Conservation (phyloP, 2,329 filamentous ascomycete species). For the Colletotrichum siamense region DNA sequence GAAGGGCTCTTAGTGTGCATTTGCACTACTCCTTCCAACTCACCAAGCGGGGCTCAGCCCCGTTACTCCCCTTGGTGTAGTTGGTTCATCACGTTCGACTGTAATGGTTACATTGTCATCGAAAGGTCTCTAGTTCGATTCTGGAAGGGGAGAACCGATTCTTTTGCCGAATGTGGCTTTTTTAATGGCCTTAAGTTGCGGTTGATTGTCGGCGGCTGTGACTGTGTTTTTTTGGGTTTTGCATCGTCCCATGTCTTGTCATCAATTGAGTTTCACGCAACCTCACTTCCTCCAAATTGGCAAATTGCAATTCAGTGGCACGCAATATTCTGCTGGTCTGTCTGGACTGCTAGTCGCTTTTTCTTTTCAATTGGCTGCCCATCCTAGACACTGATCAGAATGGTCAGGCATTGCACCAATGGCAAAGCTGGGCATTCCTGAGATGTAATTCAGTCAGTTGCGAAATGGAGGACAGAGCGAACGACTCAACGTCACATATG, state of each 20-base stretch:
- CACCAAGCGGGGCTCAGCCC: not conserved
- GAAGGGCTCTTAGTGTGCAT: not conserved
- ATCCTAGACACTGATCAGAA: not conserved
- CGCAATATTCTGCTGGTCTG: accelerated
- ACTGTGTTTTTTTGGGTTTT: not conserved
- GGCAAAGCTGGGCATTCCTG: accelerated
- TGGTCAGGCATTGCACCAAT: accelerated
- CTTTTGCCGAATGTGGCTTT: not conserved
- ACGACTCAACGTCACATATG: not conserved
- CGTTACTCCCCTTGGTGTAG: not conserved
- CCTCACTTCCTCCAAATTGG: accelerated
- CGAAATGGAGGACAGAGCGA: accelerated
- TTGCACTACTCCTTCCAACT: accelerated
- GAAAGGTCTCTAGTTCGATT: conserved; percentile 19
- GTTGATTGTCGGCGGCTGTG: not conserved
- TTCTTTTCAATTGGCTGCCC: too few relatives aligned
- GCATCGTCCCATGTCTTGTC: not conserved
- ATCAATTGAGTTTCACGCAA: not conserved
- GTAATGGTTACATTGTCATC: not conserved
- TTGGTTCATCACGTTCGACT: not conserved
- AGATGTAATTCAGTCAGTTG: accelerated
- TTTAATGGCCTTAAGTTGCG: not conserved
- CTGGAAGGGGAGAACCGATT: conserved; percentile 1
- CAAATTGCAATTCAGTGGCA: not conserved
- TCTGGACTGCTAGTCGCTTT: not conserved